Base-by-base conservation (phyloP, 1,139 yeast species). In the Candida frijolesensis region DNA sequence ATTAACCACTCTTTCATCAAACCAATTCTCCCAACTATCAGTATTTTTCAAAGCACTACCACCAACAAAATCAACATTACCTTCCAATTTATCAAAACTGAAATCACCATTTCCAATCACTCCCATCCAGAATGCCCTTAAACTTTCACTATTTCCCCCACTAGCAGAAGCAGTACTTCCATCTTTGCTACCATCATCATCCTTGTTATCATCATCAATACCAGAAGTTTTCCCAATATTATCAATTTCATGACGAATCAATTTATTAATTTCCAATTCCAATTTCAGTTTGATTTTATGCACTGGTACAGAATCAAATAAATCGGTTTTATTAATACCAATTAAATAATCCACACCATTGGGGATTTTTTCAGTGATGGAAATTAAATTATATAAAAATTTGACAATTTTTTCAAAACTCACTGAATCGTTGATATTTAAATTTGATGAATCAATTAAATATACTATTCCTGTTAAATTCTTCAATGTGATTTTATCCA, bases 301-400 rank as follows among this genome's bases (percentile, higher is more conserved):
- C 8, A 84, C 76, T 16, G 95, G 94, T 56, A 89, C 80, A 15
- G 96, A 82, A 57, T 89, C 89, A 70, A 94, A 94, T 46, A 85
- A 79, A 61, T 94, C 98, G 43, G 79, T 79, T 64, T 91, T 91
- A 70, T 92, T 94, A 53, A 92, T 83, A 29, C 92, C 95, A 57
- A 92, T 71, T 51, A 89, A 71, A 47, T 86, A 72, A 63, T 88
- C 94, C 15, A 87, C 76, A 2, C 95, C 95, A 55, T 72, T 79
- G 16, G 84, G 82, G 50, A 76, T 70, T 45, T 75, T 70, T 61
- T 88, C 95, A 1, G 89, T 82, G 25, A 77, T 62, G 18, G 78
- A 69, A 42, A 87, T 68, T 38, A 87, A 68, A 48, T 79, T 78
- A 61, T 83, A 78, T 51, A 88, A 65, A 52, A 80, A 80, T 51